These are phyloP conservation scores for Colletotrichum musae DNA, from an alignment of 2,329 filamentous ascomycete species.

Conservation along the genomic window DNA sequence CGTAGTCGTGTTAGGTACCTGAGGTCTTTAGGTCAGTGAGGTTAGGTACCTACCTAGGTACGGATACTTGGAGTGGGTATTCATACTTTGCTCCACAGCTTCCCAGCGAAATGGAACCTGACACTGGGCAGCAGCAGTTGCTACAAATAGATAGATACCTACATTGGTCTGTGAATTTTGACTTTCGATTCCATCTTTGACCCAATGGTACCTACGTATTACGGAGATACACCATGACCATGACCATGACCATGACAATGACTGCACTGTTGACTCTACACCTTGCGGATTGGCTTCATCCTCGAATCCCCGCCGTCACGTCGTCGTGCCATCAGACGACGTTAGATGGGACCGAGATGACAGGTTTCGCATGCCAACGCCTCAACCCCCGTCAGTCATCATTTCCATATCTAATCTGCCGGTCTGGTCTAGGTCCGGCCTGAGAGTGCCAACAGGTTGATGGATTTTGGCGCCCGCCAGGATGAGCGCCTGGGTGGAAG, in stretches of 20 bases:
- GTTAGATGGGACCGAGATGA: slow-evolving; percentile 9
- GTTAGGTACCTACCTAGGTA: too few relatives aligned
- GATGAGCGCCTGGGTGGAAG: neutral
- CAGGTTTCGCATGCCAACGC: slow-evolving; percentile 2
- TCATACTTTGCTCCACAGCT: slow-evolving; percentile 7
- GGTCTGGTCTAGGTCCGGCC: neutral
- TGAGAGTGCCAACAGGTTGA: neutral
- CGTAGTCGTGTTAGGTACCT: too few relatives aligned
- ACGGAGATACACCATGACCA: too few relatives aligned
- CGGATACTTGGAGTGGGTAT: neutral
- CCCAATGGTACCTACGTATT: too few relatives aligned
- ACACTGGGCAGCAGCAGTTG: neutral
- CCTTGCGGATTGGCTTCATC: neutral
- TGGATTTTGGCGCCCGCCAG: neutral
- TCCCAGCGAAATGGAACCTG: slow-evolving; percentile 19
- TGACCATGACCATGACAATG: neutral
- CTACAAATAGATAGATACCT: neutral
- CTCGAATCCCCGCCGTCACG: slow-evolving; percentile 3
- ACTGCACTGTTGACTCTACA: neutral
- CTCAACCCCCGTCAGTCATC: neutral
- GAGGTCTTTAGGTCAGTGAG: too few relatives aligned
- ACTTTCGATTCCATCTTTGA: too few relatives aligned
- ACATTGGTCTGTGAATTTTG: too few relatives aligned
- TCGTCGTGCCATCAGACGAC: slow-evolving; percentile 23
- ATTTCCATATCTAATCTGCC: slow-evolving; percentile 2